These are phyloP conservation scores for Saprolegnia parasitica DNA, from an alignment of 352 stramenopile genomes.

Conservation along the genomic window DNA sequence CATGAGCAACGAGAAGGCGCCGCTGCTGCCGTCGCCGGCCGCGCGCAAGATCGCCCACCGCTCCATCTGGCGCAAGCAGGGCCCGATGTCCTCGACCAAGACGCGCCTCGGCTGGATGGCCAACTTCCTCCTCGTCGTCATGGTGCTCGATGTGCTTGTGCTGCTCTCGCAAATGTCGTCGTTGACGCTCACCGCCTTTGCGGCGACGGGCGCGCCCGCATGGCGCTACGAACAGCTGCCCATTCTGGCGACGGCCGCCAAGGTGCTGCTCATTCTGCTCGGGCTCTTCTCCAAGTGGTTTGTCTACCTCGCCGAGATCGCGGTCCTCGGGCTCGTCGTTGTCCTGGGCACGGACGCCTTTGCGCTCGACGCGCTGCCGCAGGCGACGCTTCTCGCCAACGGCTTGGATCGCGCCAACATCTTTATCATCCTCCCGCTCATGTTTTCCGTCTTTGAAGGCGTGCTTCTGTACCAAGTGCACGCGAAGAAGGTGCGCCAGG, in stretches of 20 bases:
- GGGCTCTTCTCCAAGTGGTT: slow-evolving; percentile 42
- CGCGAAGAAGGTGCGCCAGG: slow-evolving; percentile 9
- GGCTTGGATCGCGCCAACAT: slow-evolving; percentile 63
- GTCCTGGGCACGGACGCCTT: slow-evolving; percentile 72
- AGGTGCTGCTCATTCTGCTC: slow-evolving; percentile 56
- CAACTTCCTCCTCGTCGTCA: slow-evolving; percentile 11
- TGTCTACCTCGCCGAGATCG: slow-evolving; percentile 40
- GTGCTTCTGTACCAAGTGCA: slow-evolving; percentile 70
- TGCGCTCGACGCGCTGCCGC: slow-evolving; percentile 56
- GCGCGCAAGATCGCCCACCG: slow-evolving; percentile 1
- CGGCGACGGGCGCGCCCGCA: not conserved
- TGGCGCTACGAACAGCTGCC: slow-evolving; percentile 78
- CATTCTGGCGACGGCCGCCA: slow-evolving; percentile 53
- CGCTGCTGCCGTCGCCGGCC: slow-evolving; percentile 8
- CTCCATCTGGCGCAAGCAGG: slow-evolving; percentile 8
- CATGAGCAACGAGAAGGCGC: slow-evolving; percentile 8
- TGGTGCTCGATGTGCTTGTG: not conserved
- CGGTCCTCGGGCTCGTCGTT: slow-evolving; percentile 49
- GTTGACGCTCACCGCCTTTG: slow-evolving; percentile 1
- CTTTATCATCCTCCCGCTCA: slow-evolving; percentile 74
- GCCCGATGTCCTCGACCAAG: slow-evolving; percentile 6
- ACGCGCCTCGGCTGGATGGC: slow-evolving; percentile 18
- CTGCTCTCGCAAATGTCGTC: slow-evolving; percentile 19
- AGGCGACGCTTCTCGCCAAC: slow-evolving; percentile 48
- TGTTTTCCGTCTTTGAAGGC: slow-evolving; percentile 80